Base-by-base conservation (phyloP, 1,284 basidiomycete genomes). In the Sporisorium iseilematis-ciliati region DNA sequence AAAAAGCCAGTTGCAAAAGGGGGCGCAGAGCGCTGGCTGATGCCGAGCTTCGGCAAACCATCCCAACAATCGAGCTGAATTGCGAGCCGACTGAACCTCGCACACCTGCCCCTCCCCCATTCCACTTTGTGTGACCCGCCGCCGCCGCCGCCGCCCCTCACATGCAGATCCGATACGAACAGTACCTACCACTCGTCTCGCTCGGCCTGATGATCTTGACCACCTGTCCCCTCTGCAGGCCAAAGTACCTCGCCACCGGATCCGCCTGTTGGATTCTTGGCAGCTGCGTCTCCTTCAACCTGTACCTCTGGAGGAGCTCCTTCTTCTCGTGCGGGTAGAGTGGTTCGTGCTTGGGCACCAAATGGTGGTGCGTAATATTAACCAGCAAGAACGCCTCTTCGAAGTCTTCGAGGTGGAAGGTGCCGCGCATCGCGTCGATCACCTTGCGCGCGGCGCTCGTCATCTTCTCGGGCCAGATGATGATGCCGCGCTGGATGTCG, bases 221-320 rank as follows among this genome's bases (percentile, higher is more conserved):
- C 41, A 99, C 97, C 86, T 97, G 94, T 23, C 96, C 95, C 69
- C 97, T 89, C 82, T 91, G 90, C 67, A 99, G 89, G 54, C 97
- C 97, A 87, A 97, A 99, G 87, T 99, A 99, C 72, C 95, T 90
- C 41, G 96, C 95, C 14, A 99, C 96, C 6, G 97, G 97, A 87
- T 99, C 97, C 20, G 91, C 91, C 58, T 97, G 87, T 87, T 97
- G 95, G 79, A 99, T 99, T 40, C 97, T 92, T 55, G 97, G 97
- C 67, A 99, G 89, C 84, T 99, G 97, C 1, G 95, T 98, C 84
- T 99, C 97, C 86, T 97, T 97, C 74, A 99, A 87, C 69, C 97
- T 95, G 87, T 99, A 99, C 89, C 92, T 92, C 86, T 92, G 91
- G 68, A 99, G 88, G 57, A 99, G 87, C 12, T 90, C 88, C 82